A percentile compares a stretch with the other conserved stretches of the same genome.
These are phyloP conservation scores for Berkeleyomyces rouxiae DNA, from an alignment of 2,329 filamentous ascomycete genomes.

Conservation along the genomic window DNA sequence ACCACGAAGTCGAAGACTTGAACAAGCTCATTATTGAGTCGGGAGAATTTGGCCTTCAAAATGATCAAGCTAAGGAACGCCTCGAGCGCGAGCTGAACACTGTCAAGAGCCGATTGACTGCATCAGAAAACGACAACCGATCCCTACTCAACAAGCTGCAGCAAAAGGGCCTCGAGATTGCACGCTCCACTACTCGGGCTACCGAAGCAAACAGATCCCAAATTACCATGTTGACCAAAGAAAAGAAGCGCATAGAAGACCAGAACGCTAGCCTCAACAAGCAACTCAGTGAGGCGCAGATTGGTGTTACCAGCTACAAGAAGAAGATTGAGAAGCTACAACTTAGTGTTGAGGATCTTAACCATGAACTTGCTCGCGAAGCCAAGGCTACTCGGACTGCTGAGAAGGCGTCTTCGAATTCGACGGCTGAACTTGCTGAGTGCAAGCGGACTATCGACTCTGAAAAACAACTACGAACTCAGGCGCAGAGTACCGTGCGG, in stretches of 20 bases:
- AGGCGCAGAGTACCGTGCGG: slow-evolving; percentile 72
- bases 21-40: slow-evolving; percentile 79
- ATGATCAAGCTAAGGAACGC: slow-evolving; percentile 87
- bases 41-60: slow-evolving; percentile 72
- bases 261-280: slow-evolving; percentile 65
- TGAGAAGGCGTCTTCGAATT: slow-evolving; percentile 69
- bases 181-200: slow-evolving; percentile 70
- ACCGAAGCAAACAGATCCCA: slow-evolving; percentile 70
- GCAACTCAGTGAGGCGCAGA: slow-evolving; percentile 71
- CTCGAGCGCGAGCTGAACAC: slow-evolving; percentile 82
- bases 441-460: slow-evolving; percentile 79
- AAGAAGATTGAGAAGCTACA: slow-evolving; percentile 91
- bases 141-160: slow-evolving; percentile 93
- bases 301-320: slow-evolving; percentile 68
- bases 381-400: slow-evolving; percentile 79
- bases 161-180: slow-evolving; percentile 93
- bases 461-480: slow-evolving; percentile 67
- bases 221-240: slow-evolving; percentile 57
- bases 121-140: slow-evolving; percentile 92
- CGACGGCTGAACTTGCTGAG: slow-evolving; percentile 72
- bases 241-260: slow-evolving; percentile 71
- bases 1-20: slow-evolving; percentile 65
- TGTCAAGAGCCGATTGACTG: slow-evolving; percentile 71
- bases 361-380: slow-evolving; percentile 78
- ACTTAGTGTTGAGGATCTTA: slow-evolving; percentile 76